Conservation (phyloP, 495 filamentous ascomycete genomes). For the Paragyromitra xinjiangensis region DNA sequence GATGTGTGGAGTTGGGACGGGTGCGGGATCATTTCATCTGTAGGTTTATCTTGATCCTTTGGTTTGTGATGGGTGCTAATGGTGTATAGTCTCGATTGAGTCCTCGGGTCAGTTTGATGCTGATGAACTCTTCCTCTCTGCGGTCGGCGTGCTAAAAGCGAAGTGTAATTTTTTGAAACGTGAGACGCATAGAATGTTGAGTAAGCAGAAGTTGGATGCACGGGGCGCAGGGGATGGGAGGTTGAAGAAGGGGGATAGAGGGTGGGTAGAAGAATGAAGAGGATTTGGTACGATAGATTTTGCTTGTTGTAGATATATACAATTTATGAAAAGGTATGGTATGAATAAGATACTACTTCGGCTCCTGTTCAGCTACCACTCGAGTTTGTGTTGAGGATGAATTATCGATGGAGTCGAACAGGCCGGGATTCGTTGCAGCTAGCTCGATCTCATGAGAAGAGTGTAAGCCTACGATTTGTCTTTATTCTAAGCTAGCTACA, state of each 20-base stretch:
- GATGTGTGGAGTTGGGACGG: conserved; percentile 91
- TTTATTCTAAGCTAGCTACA: no score
- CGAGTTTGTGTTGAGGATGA: background rate
- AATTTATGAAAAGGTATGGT: no score
- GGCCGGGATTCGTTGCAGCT: no score
- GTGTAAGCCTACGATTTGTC: no score
- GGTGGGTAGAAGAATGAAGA: conserved; percentile 25
- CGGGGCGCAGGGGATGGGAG: conserved; percentile 35
- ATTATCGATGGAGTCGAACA: background rate
- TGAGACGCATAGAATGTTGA: conserved; percentile 62
- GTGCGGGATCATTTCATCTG: conserved; percentile 95
- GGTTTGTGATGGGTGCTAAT: background rate
- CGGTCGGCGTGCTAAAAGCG: conserved; percentile 80
- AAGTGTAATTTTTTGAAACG: conserved; percentile 75
- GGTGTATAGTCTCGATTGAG: conserved; percentile 72
- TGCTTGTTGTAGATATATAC: conserved; percentile 16
- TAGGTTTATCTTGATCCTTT: conserved; percentile 22
- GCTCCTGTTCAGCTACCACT: no score
- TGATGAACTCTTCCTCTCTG: conserved; percentile 88
- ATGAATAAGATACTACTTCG: no score
- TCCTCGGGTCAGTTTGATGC: conserved; percentile 93
- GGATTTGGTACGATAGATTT: conserved; percentile 3
- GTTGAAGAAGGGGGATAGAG: conserved; percentile 30
- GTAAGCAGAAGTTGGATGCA: conserved; percentile 50
- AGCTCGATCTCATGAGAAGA: no score